Conservation (phyloP, 495 filamentous ascomycete species). For the Penicillium silybi region DNA sequence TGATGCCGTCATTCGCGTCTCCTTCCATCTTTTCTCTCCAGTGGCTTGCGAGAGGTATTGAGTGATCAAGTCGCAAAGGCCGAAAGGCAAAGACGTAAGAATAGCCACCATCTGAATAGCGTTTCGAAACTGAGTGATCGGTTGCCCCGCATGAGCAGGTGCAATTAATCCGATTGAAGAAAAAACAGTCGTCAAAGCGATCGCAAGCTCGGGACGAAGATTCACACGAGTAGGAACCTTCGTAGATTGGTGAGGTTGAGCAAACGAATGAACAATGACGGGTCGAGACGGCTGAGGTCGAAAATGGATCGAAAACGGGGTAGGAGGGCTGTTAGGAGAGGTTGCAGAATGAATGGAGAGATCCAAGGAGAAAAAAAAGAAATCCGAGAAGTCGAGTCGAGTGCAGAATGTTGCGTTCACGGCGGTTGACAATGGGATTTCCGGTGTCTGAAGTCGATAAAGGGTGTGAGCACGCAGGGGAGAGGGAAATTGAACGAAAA, state of each 20-base stretch:
- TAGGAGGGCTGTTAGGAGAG: slow-evolving; percentile 34
- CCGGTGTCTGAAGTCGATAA: slow-evolving; percentile 30
- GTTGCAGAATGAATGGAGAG: slow-evolving; percentile 37
- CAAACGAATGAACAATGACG: slow-evolving; percentile 17
- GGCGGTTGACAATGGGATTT: slow-evolving; percentile 27
- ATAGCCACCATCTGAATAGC: slow-evolving; percentile 39
- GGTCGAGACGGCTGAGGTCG: slow-evolving; percentile 38
- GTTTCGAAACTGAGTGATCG: slow-evolving; percentile 30
- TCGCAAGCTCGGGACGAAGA: slow-evolving; percentile 9
- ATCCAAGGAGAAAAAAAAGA: slow-evolving; percentile 34
- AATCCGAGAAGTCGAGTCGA: slow-evolving; percentile 36
- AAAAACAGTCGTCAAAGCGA: slow-evolving; percentile 10
- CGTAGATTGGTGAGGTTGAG: slow-evolving; percentile 7
- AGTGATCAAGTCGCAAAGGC: slow-evolving; percentile 10
- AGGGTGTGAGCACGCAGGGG: slow-evolving; percentile 27
- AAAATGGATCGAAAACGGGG: slow-evolving; percentile 36
- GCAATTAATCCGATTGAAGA: slow-evolving; percentile 16
- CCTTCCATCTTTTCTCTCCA: slow-evolving; percentile 29
- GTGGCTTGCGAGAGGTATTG: slow-evolving; percentile 12
- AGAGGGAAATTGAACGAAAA: slow-evolving; percentile 14
- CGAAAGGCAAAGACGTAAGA: slow-evolving; percentile 26
- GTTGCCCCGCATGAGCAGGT: slow-evolving; percentile 17
- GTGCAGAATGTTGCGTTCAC: slow-evolving; percentile 34
- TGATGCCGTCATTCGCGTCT: slow-evolving; percentile 36
- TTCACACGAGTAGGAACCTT: slow-evolving; percentile 3